phyloP scores from a whole-genome alignment of 2,329 filamentous ascomycete species.

The Cyphellophora europaea region DNA sequence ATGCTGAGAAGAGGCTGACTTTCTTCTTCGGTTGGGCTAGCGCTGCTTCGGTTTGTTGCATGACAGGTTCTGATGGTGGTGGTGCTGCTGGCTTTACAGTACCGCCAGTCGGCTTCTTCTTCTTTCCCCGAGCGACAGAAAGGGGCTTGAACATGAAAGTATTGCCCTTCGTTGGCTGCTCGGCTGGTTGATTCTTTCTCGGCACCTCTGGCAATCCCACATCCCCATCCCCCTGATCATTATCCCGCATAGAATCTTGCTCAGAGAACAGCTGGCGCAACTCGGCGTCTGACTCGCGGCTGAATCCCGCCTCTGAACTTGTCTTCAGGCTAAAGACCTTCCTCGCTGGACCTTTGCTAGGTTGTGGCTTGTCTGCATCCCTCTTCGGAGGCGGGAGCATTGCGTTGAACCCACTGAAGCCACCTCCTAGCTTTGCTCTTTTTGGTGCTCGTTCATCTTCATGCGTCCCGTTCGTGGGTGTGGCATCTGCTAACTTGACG shows the following conservation, averaged over 20 bases:
- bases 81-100: conserved; percentile 26
- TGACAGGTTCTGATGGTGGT: conserved; percentile 34
- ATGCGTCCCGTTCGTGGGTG: conserved; percentile 27
- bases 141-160: conserved; percentile 82
- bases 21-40: conserved; percentile 28
- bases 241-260: conserved; percentile 22
- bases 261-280: conserved; percentile 25
- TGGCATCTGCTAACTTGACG: conserved; percentile 60
- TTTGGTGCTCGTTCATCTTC: conserved; percentile 58
- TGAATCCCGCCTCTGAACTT: conserved; percentile 73
- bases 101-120: conserved; percentile 46
- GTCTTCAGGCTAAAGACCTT: conserved; percentile 69
- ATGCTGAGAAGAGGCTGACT: conserved; percentile 32
- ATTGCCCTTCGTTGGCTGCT: conserved; percentile 55
- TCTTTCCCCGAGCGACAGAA: conserved; percentile 67
- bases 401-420: conserved; percentile 73
- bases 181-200: conserved; percentile 41
- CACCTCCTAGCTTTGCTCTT: conserved; percentile 53
- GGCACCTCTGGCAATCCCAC: conserved; percentile 29
- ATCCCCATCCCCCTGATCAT: conserved; percentile 8
- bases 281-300: conserved; percentile 45
- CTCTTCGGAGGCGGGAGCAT: conserved; percentile 78
- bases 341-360: conserved; percentile 32
- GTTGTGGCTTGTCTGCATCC: conserved; percentile 16
- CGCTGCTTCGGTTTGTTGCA: not conserved